Conservation (phyloP, 192 early-diverging fungal genomes). For the Spizellomyces sp. region DNA sequence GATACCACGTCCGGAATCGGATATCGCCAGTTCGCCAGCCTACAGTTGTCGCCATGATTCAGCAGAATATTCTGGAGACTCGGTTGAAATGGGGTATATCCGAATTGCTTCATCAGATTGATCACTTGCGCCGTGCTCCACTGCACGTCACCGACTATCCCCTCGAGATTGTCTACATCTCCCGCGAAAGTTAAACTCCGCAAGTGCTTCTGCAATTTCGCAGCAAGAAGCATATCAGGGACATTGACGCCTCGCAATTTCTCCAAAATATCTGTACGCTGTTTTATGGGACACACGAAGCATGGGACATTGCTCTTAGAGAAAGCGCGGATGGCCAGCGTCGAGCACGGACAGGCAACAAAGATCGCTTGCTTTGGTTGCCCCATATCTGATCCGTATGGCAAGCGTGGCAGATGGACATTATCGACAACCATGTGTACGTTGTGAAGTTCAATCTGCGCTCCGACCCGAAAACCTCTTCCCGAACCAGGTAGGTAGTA, state of each 20-base stretch:
- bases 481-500: conserved; percentile 14
- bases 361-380: not conserved
- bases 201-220: not conserved
- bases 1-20: conserved; percentile 3
- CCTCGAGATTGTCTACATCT: too few relatives aligned
- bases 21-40: conserved; percentile 25
- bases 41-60: conserved; percentile 19
- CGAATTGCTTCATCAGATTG: conserved; percentile 7
- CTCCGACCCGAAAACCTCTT: conserved; percentile 28
- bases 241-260: conserved; percentile 7
- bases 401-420: not conserved
- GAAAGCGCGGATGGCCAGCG: conserved; percentile 10
- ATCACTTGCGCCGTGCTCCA: not conserved
- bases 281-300: not conserved
- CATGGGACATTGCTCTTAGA: not conserved
- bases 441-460: conserved; percentile 26
- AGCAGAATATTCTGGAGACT: conserved; percentile 3
- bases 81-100: conserved; percentile 15
- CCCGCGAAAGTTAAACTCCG: too few relatives aligned
- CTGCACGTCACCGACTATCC: too few relatives aligned
- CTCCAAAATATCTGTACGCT: conserved; percentile 4
- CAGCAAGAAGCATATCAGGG: conserved; percentile 20
- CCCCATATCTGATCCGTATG: not conserved
- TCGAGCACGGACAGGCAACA: conserved; percentile 22
- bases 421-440: conserved; percentile 14